These are phyloP conservation scores for Cutaneotrichosporon mucoides DNA, from an alignment of 1,284 basidiomycete species.

Conservation along the genomic window DNA sequence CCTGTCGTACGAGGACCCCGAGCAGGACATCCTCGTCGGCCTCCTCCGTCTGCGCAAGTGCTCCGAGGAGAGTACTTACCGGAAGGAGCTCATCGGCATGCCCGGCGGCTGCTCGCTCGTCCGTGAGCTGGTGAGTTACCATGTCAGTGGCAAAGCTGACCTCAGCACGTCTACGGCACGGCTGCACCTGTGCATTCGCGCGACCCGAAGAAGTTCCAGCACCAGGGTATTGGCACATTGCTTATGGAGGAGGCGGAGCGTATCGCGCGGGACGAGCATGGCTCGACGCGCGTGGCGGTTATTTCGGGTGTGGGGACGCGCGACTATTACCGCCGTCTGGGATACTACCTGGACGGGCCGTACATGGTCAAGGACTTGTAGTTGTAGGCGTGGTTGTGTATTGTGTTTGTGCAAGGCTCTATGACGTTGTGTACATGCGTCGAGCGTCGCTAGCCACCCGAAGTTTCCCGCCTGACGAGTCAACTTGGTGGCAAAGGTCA, in stretches of 20 bases:
- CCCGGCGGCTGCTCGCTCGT: conserved; percentile 87
- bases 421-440: no score
- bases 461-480: no score
- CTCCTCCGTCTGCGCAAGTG: conserved; percentile 90
- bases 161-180: conserved; percentile 90
- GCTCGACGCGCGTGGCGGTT: conserved; percentile 76
- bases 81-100: conserved; percentile 80
- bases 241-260: conserved; percentile 99
- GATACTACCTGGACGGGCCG: conserved; percentile 91
- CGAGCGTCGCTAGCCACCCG: no score
- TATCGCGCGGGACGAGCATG: conserved; percentile 97
- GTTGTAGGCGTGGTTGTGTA: no score
- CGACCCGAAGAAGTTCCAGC: conserved; percentile 97
- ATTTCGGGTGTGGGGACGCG: conserved; percentile 93
- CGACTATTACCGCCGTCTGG: conserved; percentile 89
- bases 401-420: no score
- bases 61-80: conserved; percentile 83
- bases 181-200: conserved; percentile 95
- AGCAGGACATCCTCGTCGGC: conserved; percentile 92
- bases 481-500: no score
- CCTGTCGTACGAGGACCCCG: conserved; percentile 97
- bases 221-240: conserved; percentile 95
- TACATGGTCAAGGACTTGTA: conserved; percentile 81
- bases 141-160: not conserved
- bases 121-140: conserved; percentile 62